These are phyloP conservation scores for Candida sanyaensis DNA, from an alignment of 1,139 yeast species.

Conservation along the genomic window DNA sequence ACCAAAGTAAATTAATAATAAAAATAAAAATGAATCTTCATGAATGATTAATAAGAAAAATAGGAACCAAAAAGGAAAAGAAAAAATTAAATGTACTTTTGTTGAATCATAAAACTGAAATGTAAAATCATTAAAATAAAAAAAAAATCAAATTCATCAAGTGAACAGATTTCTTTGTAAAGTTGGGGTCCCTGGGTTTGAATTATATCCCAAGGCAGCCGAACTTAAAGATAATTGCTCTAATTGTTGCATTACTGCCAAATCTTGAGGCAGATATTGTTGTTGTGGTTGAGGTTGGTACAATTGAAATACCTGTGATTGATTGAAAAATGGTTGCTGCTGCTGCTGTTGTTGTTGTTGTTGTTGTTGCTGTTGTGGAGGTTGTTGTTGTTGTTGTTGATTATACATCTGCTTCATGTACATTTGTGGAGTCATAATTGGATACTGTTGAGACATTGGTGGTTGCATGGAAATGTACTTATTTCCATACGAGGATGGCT, in stretches of 20 bases:
- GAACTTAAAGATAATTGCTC: conserved; percentile 51
- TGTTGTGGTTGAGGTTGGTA: conserved; percentile 15
- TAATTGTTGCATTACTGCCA: conserved; percentile 48
- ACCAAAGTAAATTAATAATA: not conserved
- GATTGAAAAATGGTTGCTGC: conserved; percentile 8
- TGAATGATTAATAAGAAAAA: not conserved
- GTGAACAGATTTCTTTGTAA: conserved; percentile 13
- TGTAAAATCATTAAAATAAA: not conserved
- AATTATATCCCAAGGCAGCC: conserved; percentile 51
- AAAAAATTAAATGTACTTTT: conserved; percentile 1
- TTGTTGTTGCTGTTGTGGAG: conserved; percentile 14
- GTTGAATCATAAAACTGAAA: not conserved
- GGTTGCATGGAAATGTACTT: conserved; percentile 7
- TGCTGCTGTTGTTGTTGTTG: conserved; percentile 16
- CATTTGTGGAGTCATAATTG: conserved; percentile 11
- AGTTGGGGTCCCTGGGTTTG: conserved; percentile 46
- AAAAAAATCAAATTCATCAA: not conserved
- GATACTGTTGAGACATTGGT: conserved; percentile 7
- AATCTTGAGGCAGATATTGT: conserved; percentile 27
- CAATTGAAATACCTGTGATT: conserved; percentile 9
- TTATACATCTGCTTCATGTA: conserved; percentile 13
- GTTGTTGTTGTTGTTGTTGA: conserved; percentile 14
- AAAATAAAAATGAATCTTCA: not conserved
- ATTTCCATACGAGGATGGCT: not conserved
- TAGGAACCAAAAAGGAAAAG: too few relatives aligned